Conservation (phyloP, 2,329 filamentous ascomycete species). For the Stemphylium beticola region DNA sequence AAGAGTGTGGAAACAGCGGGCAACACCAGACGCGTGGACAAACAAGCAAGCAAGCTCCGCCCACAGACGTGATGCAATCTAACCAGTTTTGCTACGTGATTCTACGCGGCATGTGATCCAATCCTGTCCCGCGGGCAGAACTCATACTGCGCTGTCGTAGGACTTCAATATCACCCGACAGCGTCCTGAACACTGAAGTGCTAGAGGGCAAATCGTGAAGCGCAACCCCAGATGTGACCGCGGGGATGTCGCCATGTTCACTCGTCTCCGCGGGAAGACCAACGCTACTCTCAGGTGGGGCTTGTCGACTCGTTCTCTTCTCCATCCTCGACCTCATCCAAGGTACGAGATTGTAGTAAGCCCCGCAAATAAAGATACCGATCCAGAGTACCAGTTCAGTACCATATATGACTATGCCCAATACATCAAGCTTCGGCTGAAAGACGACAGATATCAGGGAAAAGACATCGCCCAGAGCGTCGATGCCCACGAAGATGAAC, state of each 20-base stretch:
- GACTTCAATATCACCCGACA: slow-evolving; percentile 50
- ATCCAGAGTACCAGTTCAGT: slow-evolving; percentile 71
- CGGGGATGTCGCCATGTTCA: neutral
- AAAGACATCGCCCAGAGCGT: slow-evolving; percentile 71
- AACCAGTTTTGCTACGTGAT: slow-evolving; percentile 4
- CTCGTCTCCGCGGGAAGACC: neutral
- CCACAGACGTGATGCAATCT: no score
- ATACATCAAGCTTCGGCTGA: slow-evolving; percentile 62
- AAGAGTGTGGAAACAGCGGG: slow-evolving; percentile 6
- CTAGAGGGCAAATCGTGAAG: slow-evolving; percentile 63
- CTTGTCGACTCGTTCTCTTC: slow-evolving; percentile 15
- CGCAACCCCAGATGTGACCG: slow-evolving; percentile 37
- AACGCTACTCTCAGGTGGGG: neutral
- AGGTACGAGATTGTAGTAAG: slow-evolving; percentile 68
- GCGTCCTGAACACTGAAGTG: slow-evolving; percentile 68
- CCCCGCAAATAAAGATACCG: slow-evolving; percentile 69
- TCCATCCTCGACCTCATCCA: slow-evolving; percentile 56
- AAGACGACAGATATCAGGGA: slow-evolving; percentile 70
- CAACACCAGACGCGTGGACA: neutral
- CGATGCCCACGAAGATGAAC: slow-evolving; percentile 73
- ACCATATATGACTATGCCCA: slow-evolving; percentile 71
- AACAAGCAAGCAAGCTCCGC: neutral
- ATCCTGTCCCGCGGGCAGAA: slow-evolving; percentile 9
- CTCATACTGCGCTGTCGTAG: slow-evolving; percentile 27
- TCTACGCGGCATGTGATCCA: slow-evolving; percentile 9